phyloP scores from a whole-genome alignment of 441 rosid species.

The Iberis amara region DNA sequence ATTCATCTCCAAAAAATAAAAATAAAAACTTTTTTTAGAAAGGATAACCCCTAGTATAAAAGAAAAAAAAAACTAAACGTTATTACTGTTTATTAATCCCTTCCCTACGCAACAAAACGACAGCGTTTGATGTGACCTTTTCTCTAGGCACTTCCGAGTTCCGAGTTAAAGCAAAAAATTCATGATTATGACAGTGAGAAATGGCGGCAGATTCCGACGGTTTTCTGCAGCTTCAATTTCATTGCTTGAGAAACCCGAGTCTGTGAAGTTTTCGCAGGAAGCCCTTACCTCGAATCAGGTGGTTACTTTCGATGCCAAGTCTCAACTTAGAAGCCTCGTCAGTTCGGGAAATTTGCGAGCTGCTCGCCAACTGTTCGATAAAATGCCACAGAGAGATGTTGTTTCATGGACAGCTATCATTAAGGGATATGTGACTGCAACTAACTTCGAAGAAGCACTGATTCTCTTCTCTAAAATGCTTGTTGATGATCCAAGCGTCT shows the following conservation, averaged over 20 bases:
- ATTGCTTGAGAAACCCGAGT: background rate
- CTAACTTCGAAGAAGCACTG: conserved; percentile 47
- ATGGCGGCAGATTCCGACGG: conserved; percentile 33
- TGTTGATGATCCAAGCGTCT: conserved; percentile 45
- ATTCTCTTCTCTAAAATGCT: conserved; percentile 58
- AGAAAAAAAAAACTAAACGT: too few species aligned
- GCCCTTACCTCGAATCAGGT: conserved; percentile 20
- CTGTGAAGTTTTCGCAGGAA: conserved; percentile 2
- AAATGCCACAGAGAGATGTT: conserved; percentile 59
- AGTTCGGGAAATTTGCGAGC: conserved; percentile 34
- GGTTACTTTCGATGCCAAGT: conserved; percentile 34
- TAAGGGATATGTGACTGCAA: conserved; percentile 53
- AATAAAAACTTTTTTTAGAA: too few species aligned
- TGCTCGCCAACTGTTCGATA: conserved; percentile 71
- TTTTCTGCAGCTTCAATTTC: conserved; percentile 38
- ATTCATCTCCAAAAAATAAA: too few species aligned
- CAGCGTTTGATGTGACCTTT: too few species aligned
- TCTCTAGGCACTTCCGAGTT: background rate
- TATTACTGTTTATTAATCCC: too few species aligned
- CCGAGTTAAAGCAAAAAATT: background rate
- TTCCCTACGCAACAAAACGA: too few species aligned
- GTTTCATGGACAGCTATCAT: conserved; percentile 70
- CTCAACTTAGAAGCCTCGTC: conserved; percentile 34
- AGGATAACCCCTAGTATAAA: too few species aligned
- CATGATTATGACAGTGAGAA: conserved; percentile 34